phyloP scores from a whole-genome alignment of 2,329 filamentous ascomycete genomes.

The Hypoxylon sp. region DNA sequence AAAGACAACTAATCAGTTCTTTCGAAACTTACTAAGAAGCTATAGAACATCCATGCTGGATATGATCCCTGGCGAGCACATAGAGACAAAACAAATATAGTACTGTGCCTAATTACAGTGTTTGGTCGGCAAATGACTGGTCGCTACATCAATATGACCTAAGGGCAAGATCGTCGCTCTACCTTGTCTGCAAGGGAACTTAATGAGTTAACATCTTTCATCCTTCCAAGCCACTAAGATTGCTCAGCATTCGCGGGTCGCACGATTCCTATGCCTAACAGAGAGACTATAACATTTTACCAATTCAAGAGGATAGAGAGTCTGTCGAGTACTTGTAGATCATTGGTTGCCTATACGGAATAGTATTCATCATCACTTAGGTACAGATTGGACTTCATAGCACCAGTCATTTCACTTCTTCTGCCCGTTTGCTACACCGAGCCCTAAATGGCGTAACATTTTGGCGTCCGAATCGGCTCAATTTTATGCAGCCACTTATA shows the following conservation, averaged over 20 bases:
- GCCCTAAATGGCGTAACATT: constrained; percentile 14
- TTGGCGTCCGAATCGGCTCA: constrained; percentile 18
- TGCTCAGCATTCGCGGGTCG: background rate
- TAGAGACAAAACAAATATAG: constrained; percentile 16
- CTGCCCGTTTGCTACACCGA: constrained; percentile 1
- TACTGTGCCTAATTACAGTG: constrained; percentile 24
- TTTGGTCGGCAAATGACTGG: constrained; percentile 26
- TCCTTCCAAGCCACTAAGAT: constrained; percentile 8
- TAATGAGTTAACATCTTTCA: constrained; percentile 9
- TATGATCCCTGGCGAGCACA: background rate
- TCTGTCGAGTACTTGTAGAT: background rate
- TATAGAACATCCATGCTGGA: background rate
- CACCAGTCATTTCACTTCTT: background rate
- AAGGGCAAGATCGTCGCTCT: constrained; percentile 29
- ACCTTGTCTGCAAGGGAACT: constrained; percentile 7
- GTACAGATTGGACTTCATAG: constrained; percentile 1
- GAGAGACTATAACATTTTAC: background rate
- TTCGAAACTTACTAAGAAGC: background rate
- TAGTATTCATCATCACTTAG: constrained; percentile 2
- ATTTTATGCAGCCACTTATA: constrained; percentile 18
- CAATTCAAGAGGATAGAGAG: background rate
- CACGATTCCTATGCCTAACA: background rate
- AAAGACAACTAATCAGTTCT: background rate
- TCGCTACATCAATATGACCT: constrained; percentile 28
- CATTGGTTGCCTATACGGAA: constrained; percentile 33